Percentiles rank a stretch among this genome's conserved stretches.
Conservation (phyloP, 2,329 filamentous ascomycete genomes). For the Pyrenophora graminea region DNA sequence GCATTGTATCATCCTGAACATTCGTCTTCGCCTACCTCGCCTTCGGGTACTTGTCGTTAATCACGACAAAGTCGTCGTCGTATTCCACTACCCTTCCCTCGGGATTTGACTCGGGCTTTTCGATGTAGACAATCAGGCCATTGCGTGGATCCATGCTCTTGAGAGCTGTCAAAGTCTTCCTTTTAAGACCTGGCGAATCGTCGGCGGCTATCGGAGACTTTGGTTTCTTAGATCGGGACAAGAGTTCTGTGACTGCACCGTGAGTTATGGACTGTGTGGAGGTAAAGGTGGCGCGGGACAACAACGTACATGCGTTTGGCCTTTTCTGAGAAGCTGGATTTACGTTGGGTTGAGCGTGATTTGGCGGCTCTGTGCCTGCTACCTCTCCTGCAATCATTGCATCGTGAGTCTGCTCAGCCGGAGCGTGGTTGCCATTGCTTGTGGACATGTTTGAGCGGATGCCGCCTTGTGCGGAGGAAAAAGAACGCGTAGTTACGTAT, state of each 20-base stretch:
- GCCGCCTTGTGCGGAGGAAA: background rate
- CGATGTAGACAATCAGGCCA: constrained; percentile 69
- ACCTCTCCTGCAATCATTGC: constrained; percentile 30
- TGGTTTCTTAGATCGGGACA: constrained; percentile 48
- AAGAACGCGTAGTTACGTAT: background rate
- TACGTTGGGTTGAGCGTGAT: background rate
- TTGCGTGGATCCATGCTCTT: constrained; percentile 54
- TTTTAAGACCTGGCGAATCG: constrained; percentile 10
- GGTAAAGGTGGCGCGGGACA: background rate
- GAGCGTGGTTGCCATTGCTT: background rate
- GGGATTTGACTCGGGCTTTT: constrained; percentile 64
- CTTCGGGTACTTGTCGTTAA: constrained; percentile 87
- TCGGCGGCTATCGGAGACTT: constrained; percentile 28
- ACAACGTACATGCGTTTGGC: constrained; percentile 45
- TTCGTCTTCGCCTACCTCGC: constrained; percentile 36
- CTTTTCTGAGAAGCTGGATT: constrained; percentile 26
- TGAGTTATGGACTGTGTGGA: constrained; percentile 23
- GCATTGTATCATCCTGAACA: too few relatives aligned
- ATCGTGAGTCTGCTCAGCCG: constrained; percentile 16
- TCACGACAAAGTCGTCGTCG: constrained; percentile 71
- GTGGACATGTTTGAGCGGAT: background rate
- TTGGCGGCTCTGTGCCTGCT: constrained; percentile 16
- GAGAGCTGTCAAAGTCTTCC: constrained; percentile 16
- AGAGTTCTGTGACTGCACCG: constrained; percentile 52
- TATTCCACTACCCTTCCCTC: constrained; percentile 66